Base-by-base conservation (phyloP, 352 stramenopile genomes). In the Aphanomyces cochlioides region DNA sequence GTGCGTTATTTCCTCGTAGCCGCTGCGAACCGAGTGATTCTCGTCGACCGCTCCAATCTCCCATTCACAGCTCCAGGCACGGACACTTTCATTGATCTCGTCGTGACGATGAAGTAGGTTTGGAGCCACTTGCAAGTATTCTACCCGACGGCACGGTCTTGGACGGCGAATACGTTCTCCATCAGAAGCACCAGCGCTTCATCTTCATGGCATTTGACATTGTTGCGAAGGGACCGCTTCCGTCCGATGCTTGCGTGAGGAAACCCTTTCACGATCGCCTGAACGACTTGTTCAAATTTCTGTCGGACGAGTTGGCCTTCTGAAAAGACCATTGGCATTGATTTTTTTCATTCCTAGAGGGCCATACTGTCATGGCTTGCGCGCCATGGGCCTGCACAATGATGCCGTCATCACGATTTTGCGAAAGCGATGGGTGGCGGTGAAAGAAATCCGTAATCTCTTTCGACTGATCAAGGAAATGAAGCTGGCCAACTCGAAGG, bases 191-290 rank as follows among this genome's bases (percentile, higher is more conserved):
- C 17, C 90, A 90, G 73, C 82, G 85, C 5, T 93, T 85, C 70
- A 84, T 95, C 54, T 97, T 96, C 58, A 95, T 97, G 77, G 88
- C 79, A 5, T 97, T 97, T 64, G 90, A 97, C 68, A 94, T 96
- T 66, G 91, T 97, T 40, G 86, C 86, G 28, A 90, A 84, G 0
- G 87, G 87, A 2, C 75, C 83, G 17, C 87, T 81, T 1, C 73
- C 76, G n/a, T 77, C 78, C 15, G 83, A 90, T 63, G 92, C 85
- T 8, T 85, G 92, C 57, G 87, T 95, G 4, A 81, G 89, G 58
- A 92, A 92, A 43, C 78, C 81, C n/a, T 95, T 95, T 60, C 74
- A 79, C 37, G 85, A 95, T 67, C 87, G 87, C 0, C 76, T 95
- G 13, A 77, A 81, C 47, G 90, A 90, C 63, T 74, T 95, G 64